These are phyloP conservation scores for Grosmannia penicillata DNA, from an alignment of 2,329 filamentous ascomycete species.

Conservation along the genomic window DNA sequence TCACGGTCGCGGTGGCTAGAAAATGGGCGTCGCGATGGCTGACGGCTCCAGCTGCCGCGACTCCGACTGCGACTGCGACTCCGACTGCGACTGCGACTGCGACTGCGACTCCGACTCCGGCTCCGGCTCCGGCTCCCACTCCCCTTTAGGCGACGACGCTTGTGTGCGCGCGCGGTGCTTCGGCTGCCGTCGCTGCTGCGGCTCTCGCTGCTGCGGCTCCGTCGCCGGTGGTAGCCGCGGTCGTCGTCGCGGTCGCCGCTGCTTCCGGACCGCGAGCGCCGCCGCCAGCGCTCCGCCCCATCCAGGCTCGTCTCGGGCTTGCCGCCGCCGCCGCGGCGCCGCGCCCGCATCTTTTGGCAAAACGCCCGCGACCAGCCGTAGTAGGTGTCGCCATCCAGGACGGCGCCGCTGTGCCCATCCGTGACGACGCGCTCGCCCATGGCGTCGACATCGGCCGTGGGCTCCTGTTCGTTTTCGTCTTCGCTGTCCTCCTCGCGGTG, in stretches of 20 bases:
- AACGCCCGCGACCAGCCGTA: slow-evolving; percentile 78
- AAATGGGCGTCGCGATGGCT: not conserved
- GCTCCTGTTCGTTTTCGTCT: slow-evolving; percentile 19
- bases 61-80: slow-evolving; percentile 13
- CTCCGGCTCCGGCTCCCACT: slow-evolving; percentile 11
- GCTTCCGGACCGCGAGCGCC: slow-evolving; percentile 1
- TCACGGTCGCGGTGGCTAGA: not conserved
- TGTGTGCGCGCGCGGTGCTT: not conserved
- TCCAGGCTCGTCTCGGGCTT: no score
- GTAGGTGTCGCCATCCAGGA: slow-evolving; percentile 57
- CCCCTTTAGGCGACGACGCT: not conserved
- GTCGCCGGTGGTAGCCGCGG: slow-evolving; percentile 16
- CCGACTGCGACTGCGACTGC: slow-evolving; percentile 10
- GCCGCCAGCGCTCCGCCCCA: not conserved
- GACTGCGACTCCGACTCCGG: slow-evolving; percentile 15
- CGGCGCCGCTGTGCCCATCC: slow-evolving; percentile 51
- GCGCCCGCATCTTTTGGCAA: slow-evolving; percentile 64
- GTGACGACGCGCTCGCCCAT: slow-evolving; percentile 54
- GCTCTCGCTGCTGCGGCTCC: slow-evolving; percentile 5
- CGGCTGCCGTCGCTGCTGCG: not conserved
- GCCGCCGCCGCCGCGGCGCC: slow-evolving; percentile 19
- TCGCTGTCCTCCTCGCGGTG: slow-evolving; percentile 27
- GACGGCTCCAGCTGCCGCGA: slow-evolving; percentile 16
- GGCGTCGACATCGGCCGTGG: slow-evolving; percentile 37
- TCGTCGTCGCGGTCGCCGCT: not conserved